These are phyloP conservation scores for Thalassia testudinum DNA, from an alignment of 116 monocot genomes.

Conservation along the genomic window DNA sequence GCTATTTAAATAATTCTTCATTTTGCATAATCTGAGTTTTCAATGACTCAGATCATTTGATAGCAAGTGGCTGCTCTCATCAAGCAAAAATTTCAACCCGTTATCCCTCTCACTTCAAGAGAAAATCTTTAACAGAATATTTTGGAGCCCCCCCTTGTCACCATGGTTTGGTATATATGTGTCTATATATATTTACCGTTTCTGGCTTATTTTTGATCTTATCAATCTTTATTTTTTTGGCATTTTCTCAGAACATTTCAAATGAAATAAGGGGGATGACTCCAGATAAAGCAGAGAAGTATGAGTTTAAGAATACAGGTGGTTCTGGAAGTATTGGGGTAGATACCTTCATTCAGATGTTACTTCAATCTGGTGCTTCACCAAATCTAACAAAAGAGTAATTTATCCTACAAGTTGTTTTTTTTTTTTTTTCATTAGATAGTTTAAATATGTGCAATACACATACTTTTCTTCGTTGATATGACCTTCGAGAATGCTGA, in stretches of 20 bases:
- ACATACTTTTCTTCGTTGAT: too few species aligned
- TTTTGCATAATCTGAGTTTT: too few species aligned
- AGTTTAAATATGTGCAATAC: too few species aligned
- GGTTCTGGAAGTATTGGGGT: slow-evolving; percentile 22
- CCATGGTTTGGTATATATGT: slow-evolving; percentile 35
- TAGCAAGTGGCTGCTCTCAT: too few species aligned
- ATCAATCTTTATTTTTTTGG: not conserved
- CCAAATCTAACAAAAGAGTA: slow-evolving; percentile 55
- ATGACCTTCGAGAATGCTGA: too few species aligned
- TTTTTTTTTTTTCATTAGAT: slow-evolving; percentile 2
- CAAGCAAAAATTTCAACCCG: slow-evolving; percentile 28
- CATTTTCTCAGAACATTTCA: slow-evolving; percentile 11
- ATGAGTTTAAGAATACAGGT: slow-evolving; percentile 24
- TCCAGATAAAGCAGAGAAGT: slow-evolving; percentile 46
- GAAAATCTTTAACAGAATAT: slow-evolving; percentile 42
- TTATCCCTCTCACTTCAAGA: slow-evolving; percentile 50
- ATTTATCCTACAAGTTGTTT: not conserved
- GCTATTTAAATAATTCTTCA: too few species aligned
- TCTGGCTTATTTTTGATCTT: not conserved
- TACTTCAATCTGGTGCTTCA: slow-evolving; percentile 70
- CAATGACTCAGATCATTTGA: too few species aligned
- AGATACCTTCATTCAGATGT: slow-evolving; percentile 35
- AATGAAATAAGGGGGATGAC: slow-evolving; percentile 44
- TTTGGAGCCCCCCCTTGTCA: slow-evolving; percentile 43
- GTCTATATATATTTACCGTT: too few species aligned